Evolutionary conservation across 106 monocot genomes (phyloP).

Genomic region (Hemerocallis citrina): DNA sequence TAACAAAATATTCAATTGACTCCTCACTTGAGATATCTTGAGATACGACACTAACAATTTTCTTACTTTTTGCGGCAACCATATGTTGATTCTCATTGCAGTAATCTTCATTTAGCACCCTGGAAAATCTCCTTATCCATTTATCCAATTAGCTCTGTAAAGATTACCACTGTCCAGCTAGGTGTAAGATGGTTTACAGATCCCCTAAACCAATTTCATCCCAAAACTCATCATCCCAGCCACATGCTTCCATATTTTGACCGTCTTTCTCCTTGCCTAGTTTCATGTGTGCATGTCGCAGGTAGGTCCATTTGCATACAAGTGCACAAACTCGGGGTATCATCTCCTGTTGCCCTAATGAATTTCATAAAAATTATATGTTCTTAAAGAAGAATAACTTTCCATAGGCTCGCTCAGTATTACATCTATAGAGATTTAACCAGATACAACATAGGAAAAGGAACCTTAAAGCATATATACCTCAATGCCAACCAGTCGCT

Average conservation of each 20-base stretch:
- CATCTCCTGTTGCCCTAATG: conserved; percentile 88
- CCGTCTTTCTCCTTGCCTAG: conserved; percentile 34
- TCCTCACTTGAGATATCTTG: too few species aligned
- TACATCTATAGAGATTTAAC: background rate
- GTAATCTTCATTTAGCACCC: too few species aligned
- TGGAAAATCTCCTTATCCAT: too few species aligned
- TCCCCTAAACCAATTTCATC: conserved; percentile 88
- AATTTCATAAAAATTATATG: conserved; percentile 7
- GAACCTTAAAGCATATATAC: too few species aligned
- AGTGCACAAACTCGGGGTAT: conserved; percentile 89
- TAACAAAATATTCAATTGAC: too few species aligned
- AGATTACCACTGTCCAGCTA: too few species aligned
- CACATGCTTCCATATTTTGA: conserved; percentile 74
- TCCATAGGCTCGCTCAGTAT: background rate
- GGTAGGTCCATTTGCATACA: conserved; percentile 92
- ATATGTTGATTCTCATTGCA: too few species aligned
- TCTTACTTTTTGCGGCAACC: too few species aligned
- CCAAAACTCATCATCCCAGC: conserved; percentile 95
- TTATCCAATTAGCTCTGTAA: too few species aligned
- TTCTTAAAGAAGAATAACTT: too few species aligned
- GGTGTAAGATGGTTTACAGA: too few species aligned
- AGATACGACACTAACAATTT: too few species aligned
- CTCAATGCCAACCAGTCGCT: conserved; percentile 94
- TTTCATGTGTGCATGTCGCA: conserved; percentile 89
- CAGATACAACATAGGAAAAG: background rate